A percentile compares a stretch with the other conserved stretches of the same genome.
These are phyloP conservation scores for Hevea brasiliensis DNA, from an alignment of 345 rosid species.

Conservation along the genomic window DNA sequence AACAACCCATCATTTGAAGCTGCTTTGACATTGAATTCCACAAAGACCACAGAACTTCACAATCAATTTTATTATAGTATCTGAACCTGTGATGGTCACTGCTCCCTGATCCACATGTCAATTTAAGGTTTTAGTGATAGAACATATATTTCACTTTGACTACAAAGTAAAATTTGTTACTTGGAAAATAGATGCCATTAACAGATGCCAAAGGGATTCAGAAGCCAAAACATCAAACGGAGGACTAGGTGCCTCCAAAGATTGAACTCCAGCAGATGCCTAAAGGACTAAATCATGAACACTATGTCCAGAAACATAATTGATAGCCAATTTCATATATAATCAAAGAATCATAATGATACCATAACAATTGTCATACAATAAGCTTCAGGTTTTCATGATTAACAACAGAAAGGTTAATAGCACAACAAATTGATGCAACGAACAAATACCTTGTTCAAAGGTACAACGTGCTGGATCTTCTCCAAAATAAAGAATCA, in stretches of 20 bases:
- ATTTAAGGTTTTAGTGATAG: not conserved
- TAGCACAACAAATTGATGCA: not conserved
- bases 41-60: not conserved
- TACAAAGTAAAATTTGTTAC: not conserved
- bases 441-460: conserved; percentile 66
- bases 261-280: conserved; percentile 1
- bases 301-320: not conserved
- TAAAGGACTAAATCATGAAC: no score
- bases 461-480: conserved; percentile 91
- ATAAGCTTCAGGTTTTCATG: not conserved
- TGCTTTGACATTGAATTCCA: not conserved
- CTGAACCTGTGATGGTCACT: not conserved
- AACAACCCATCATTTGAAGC: not conserved
- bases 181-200: not conserved
- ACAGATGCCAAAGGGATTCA: not conserved
- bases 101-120: not conserved
- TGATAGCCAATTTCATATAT: not conserved
- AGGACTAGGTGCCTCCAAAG: not conserved
- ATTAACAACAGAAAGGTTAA: not conserved
- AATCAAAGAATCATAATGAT: not conserved
- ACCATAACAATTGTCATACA: not conserved
- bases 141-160: not conserved
- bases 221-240: not conserved
- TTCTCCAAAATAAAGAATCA: conserved; percentile 93
- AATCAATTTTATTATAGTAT: not conserved